Base-by-base conservation (phyloP, 805 yeast genomes). In the Sungouiozyma intestinalis region DNA sequence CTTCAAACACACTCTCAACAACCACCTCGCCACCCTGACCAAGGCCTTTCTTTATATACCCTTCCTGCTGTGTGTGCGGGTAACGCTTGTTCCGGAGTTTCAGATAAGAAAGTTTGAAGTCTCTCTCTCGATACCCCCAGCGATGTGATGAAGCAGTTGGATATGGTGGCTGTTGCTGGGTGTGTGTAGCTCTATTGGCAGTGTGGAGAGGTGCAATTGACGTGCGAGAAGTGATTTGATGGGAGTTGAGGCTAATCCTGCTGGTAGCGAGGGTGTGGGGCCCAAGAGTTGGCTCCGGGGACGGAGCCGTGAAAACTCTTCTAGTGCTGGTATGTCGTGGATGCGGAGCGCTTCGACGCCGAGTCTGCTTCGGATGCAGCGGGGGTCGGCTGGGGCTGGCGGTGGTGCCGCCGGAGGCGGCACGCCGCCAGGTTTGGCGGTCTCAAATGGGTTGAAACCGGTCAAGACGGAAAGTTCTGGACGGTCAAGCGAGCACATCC, bases 261-360 rank as follows among this genome's bases (percentile, higher is more conserved):
- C 29, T 24, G 29, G 29, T 24, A 11, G 29, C 11, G 29, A 24
- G 9, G 6, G 9, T 24, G 11, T 6, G 6, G 29, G 9, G 29
- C 9, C 9, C 11, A 24, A 6, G 11, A 24, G 11, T 24, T 6
- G 29, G 29, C 11, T 24, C 11, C 29, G 29, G 29, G 29, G 29
- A 6, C 29, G 29, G 29, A 6, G 11, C 11, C 29, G 29, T 6
- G 29, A 24, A 6, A 24, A 11, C 29, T 11, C 9, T 5, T 16
- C 15, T 5, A 7, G 29, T 15, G 4, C 38, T 29, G 11, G 38
- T 18, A 19, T 24, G 29, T 39, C 49, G 4, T 47, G 50, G 50
- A 36, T 52, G 17, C 45, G 58, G 27, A 54, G 57, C 47, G 58
- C 55, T 2, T 51, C 56, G 2, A 48, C 58, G 1, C 49, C 56